phyloP scores from a whole-genome alignment of 2,329 filamentous ascomycete genomes.

The Dactylellina leptospora region DNA sequence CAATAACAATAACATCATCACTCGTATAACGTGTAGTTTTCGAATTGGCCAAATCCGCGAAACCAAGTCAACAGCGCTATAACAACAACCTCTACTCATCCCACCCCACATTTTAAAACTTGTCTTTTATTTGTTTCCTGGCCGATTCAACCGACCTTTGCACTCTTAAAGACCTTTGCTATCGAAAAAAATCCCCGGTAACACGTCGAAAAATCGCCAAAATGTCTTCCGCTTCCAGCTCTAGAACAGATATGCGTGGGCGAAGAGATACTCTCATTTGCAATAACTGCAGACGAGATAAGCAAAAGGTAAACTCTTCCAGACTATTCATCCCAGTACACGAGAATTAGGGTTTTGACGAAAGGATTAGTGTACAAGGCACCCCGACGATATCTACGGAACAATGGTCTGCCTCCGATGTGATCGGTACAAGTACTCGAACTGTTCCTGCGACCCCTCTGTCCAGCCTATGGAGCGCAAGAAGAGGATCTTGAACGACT shows the following conservation, averaged over 20 bases:
- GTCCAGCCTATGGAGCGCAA: slow-evolving; percentile 48
- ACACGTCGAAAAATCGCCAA: too few species aligned
- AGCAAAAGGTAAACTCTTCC: slow-evolving; percentile 31
- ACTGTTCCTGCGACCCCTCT: slow-evolving; percentile 41
- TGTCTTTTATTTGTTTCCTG: too few species aligned
- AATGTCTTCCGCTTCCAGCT: slow-evolving; percentile 18
- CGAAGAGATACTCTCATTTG: slow-evolving; percentile 39
- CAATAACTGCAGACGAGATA: slow-evolving; percentile 48
- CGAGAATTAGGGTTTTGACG: background rate
- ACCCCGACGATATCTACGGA: slow-evolving; percentile 27
- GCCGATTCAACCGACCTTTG: too few species aligned
- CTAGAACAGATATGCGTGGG: slow-evolving; percentile 40
- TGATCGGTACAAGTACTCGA: slow-evolving; percentile 35
- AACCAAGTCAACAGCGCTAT: slow-evolving; percentile 1
- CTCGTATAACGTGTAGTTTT: background rate
- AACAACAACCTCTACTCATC: background rate
- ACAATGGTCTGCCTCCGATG: slow-evolving; percentile 35
- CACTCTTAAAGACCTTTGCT: too few species aligned
- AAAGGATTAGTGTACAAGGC: slow-evolving; percentile 23
- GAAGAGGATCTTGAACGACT: slow-evolving; percentile 43
- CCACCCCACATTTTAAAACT: background rate
- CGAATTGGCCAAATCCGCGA: background rate
- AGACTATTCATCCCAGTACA: background rate
- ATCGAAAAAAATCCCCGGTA: too few species aligned
- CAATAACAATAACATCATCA: slow-evolving; percentile 3